Evolutionary conservation across 2,329 filamentous ascomycete genomes (phyloP).

Genomic region (Didymella lethalis): DNA sequence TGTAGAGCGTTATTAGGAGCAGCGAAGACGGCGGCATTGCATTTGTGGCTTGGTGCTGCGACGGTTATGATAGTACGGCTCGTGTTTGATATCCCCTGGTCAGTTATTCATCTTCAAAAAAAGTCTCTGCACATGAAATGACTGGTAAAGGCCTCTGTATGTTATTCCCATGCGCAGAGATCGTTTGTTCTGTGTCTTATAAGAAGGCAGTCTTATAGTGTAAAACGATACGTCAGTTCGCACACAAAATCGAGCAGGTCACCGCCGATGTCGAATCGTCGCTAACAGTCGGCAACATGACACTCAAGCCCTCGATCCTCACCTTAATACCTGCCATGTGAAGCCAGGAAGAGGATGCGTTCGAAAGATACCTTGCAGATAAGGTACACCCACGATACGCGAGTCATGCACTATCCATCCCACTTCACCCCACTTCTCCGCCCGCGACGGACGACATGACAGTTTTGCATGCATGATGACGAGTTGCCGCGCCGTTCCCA

Average conservation of each 20-base stretch:
- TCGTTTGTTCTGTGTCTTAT: neutral
- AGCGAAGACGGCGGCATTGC: neutral
- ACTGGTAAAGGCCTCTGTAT: neutral
- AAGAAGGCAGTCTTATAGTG: neutral
- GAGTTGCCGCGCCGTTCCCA: neutral
- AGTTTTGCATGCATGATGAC: slow-evolving; percentile 20
- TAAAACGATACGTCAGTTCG: neutral
- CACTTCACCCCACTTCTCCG: slow-evolving; percentile 48
- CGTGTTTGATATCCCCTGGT: slow-evolving; percentile 10
- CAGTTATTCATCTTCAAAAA: neutral
- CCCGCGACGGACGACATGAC: slow-evolving; percentile 24
- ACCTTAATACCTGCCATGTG: neutral
- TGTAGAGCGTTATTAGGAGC: slow-evolving; percentile 4
- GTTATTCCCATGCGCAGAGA: neutral
- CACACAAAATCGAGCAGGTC: neutral
- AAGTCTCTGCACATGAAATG: neutral
- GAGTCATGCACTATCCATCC: slow-evolving; percentile 43
- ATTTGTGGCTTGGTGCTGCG: neutral
- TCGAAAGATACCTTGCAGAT: slow-evolving; percentile 8
- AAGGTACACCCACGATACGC: slow-evolving; percentile 19
- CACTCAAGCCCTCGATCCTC: neutral
- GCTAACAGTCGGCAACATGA: neutral
- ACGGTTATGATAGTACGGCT: slow-evolving; percentile 1
- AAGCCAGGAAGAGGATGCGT: neutral
- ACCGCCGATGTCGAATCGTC: neutral